A percentile compares a stretch with the other conserved stretches of the same genome.
Conservation (phyloP, 2,329 filamentous ascomycete genomes). For the Geosmithia morbida region DNA sequence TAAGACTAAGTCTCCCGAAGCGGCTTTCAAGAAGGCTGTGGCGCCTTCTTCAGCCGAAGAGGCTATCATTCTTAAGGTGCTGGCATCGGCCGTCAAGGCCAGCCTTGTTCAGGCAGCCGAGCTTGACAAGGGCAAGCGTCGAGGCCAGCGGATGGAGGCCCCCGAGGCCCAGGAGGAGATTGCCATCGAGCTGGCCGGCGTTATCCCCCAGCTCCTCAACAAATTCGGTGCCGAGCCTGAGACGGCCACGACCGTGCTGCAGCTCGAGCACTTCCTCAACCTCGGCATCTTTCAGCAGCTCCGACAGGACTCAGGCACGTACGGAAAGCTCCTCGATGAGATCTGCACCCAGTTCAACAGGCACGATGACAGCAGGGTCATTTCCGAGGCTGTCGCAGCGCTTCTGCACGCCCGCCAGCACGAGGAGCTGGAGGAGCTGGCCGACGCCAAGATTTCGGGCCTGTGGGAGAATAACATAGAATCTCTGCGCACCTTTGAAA, state of each 20-base stretch:
- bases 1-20: slow-evolving; percentile 39
- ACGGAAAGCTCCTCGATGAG: slow-evolving; percentile 71
- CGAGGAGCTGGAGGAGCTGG: slow-evolving; percentile 76
- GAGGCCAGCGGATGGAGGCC: slow-evolving; percentile 45
- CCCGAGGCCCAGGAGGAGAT: slow-evolving; percentile 63
- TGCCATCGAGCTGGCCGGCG: slow-evolving; percentile 59
- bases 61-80: slow-evolving; percentile 69
- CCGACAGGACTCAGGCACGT: slow-evolving; percentile 70
- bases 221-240: slow-evolving; percentile 87
- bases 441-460: slow-evolving; percentile 63
- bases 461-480: slow-evolving; percentile 78
- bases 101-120: slow-evolving; percentile 54
- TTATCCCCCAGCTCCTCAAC: slow-evolving; percentile 75
- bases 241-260: slow-evolving; percentile 73
- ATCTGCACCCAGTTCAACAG: slow-evolving; percentile 87
- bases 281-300: slow-evolving; percentile 80
- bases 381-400: slow-evolving; percentile 70
- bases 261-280: slow-evolving; percentile 75
- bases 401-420: slow-evolving; percentile 75
- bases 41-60: slow-evolving; percentile 68
- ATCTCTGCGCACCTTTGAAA: slow-evolving; percentile 56
- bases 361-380: slow-evolving; percentile 76
- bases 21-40: slow-evolving; percentile 54
- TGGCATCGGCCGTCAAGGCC: slow-evolving; percentile 69
- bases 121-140: slow-evolving; percentile 43